Evolutionary conservation across 2,329 filamentous ascomycete genomes (phyloP), one percentile per base, ranked within the genome.

Genomic region (Colletotrichum agaves): DNA sequence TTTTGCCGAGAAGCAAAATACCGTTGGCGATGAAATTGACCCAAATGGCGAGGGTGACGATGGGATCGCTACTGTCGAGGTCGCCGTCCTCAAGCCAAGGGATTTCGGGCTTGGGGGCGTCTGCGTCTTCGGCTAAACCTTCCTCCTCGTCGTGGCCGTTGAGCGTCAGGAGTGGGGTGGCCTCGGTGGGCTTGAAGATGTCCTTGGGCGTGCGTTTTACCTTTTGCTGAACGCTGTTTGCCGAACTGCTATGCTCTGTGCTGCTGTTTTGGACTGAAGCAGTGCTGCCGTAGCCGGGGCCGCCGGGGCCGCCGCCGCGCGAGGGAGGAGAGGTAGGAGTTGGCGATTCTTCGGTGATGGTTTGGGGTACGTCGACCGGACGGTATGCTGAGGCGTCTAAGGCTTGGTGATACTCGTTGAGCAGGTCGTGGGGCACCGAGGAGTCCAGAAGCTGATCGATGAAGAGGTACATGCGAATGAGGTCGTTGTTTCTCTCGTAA

Each of bases 381-480:
- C 82, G 83, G 70, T 87, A 84, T 23, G 84, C 84, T 43, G 83
- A 85, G 19, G 83, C 83, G 47, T 87, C 83, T 56, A 89, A 82
- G 70, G 91, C 83, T 71, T 90, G 77, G 39, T 79, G 90, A 78
- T 97, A 98, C 78, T 98, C 94, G 75, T 97, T 94, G 65, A 98
- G 89, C 49, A 98, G 84, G 73, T 95, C 91, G 75, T 97, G 94
- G 2, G 94, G 94, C n/a, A 97, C 87, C 33, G 93, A 94, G 8
- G 93, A 97, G 79, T 97, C 94, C 69, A 98, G 86, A 63, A 98
- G 84, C 59, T 91, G 88, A 79, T 98, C 95, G 73, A 98, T 97
- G 77, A 97, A 98, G 70, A 97, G 85, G 77, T 98, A 98, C 77
- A 97, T 92, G 77, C 96, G 92, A 67, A 98, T 89, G 47, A 98